phyloP scores from a whole-genome alignment of 2,329 filamentous ascomycete genomes.

The Zymoseptoria crescenta region DNA sequence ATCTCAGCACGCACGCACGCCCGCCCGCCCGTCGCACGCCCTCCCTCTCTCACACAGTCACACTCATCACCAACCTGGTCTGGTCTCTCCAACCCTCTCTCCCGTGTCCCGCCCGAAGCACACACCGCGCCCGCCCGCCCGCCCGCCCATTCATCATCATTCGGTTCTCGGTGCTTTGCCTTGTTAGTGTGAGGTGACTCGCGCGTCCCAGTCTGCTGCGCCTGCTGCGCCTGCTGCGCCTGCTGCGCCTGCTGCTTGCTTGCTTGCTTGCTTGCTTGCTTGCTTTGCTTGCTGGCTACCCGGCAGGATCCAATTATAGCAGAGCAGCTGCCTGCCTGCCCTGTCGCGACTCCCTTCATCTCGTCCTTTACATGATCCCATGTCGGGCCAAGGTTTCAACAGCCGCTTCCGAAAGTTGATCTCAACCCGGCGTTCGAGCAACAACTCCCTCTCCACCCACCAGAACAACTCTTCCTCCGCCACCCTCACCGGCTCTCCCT shows the following conservation, averaged over 20 bases:
- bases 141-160: neutral
- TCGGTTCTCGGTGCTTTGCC: too few species aligned
- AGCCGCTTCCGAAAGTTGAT: constrained; percentile 71
- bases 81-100: too few species aligned
- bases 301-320: neutral
- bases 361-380: constrained; percentile 42
- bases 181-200: too few species aligned
- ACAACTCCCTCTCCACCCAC: constrained; percentile 56
- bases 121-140: too few species aligned
- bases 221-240: neutral
- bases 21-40: too few species aligned
- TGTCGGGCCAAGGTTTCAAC: constrained; percentile 46
- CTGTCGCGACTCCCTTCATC: constrained; percentile 40
- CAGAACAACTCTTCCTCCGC: constrained; percentile 39
- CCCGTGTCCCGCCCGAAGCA: too few species aligned
- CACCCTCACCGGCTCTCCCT: constrained; percentile 31
- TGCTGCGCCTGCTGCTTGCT: neutral
- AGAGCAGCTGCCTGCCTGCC: neutral
- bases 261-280: neutral
- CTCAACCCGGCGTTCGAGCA: constrained; percentile 65
- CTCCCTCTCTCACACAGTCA: too few species aligned
- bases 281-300: neutral
- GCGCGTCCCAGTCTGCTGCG: too few species aligned
- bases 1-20: too few species aligned
- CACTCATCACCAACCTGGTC: too few species aligned